Conservation (phyloP, 345 rosid genomes). For the Ceriops tagal region DNA sequence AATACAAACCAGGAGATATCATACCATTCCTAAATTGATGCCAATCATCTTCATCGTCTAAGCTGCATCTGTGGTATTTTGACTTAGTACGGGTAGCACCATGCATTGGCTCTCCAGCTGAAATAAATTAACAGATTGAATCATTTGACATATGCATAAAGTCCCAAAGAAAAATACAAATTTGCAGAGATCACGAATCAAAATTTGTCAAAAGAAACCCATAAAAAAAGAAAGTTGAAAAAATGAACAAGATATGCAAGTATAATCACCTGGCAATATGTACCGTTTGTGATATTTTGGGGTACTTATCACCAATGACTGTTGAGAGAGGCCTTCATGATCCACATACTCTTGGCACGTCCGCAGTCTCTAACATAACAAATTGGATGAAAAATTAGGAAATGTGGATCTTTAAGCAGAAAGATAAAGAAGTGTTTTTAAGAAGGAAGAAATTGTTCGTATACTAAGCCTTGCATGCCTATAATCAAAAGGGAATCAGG, state of each 20-base stretch:
- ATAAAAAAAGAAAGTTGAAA: not conserved
- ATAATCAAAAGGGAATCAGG: not conserved
- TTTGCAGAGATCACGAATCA: not conserved
- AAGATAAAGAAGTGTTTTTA: not conserved
- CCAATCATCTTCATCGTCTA: constrained; percentile 71
- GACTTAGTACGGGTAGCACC: constrained; percentile 53
- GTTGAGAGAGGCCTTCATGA: constrained; percentile 80
- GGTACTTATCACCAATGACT: constrained; percentile 68
- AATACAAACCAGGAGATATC: not conserved
- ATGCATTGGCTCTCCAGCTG: constrained; percentile 80
- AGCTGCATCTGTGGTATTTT: constrained; percentile 52
- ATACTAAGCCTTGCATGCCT: not conserved
- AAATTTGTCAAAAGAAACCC: not conserved
- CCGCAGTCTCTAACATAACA: constrained; percentile 58
- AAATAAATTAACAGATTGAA: constrained; percentile 10
- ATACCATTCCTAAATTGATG: constrained; percentile 69
- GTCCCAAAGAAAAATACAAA: no score
- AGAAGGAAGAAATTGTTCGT: not conserved
- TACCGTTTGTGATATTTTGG: constrained; percentile 88
- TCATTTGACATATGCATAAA: not conserved
- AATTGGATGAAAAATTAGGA: not conserved
- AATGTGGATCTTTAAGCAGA: constrained; percentile 2
- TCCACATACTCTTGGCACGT: constrained; percentile 85
- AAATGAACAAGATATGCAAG: not conserved
- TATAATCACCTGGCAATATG: constrained; percentile 64